Percentiles rank a stretch among this genome's conserved stretches.
Conservation (phyloP, 768 basidiomycete genomes). For the Cyathus striatus region DNA sequence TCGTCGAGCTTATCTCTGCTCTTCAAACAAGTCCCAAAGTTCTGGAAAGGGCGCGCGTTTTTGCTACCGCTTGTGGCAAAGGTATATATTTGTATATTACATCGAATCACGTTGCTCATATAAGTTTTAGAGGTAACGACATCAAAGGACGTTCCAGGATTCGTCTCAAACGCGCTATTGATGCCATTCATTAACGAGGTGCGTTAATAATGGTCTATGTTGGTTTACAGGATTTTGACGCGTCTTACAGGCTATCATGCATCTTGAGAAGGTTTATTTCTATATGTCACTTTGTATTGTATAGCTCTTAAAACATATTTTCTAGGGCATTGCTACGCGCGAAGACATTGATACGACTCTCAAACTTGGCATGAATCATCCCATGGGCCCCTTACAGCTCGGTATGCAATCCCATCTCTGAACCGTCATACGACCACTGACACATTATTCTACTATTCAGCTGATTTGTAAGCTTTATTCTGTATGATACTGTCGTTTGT, state of each 20-base stretch:
- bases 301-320: no score
- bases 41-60: slow-evolving; percentile 69
- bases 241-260: slow-evolving; percentile 75
- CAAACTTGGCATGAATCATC: slow-evolving; percentile 89
- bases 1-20: slow-evolving; percentile 93
- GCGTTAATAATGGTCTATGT: slow-evolving; percentile 7
- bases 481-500: no score
- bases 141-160: slow-evolving; percentile 90
- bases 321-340: slow-evolving; percentile 81
- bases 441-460: slow-evolving; percentile 18
- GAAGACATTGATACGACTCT: slow-evolving; percentile 96
- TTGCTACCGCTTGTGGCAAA: slow-evolving; percentile 89
- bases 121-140: slow-evolving; percentile 71
- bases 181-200: slow-evolving; percentile 99
- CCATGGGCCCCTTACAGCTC: slow-evolving; percentile 90
- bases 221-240: background rate
- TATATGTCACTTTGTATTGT: no score
- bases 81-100: slow-evolving; percentile 33
- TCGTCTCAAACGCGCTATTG: slow-evolving; percentile 89
- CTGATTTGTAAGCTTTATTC: slow-evolving; percentile 46
- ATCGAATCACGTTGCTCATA: background rate
- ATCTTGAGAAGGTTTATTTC: slow-evolving; percentile 70
- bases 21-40: slow-evolving; percentile 83
- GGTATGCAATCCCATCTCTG: slow-evolving; percentile 33
- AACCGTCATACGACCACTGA: background rate